A percentile compares a stretch with the other conserved stretches of the same genome.
Conservation (phyloP, 352 stramenopile genomes). For the Pythium periplocum region DNA sequence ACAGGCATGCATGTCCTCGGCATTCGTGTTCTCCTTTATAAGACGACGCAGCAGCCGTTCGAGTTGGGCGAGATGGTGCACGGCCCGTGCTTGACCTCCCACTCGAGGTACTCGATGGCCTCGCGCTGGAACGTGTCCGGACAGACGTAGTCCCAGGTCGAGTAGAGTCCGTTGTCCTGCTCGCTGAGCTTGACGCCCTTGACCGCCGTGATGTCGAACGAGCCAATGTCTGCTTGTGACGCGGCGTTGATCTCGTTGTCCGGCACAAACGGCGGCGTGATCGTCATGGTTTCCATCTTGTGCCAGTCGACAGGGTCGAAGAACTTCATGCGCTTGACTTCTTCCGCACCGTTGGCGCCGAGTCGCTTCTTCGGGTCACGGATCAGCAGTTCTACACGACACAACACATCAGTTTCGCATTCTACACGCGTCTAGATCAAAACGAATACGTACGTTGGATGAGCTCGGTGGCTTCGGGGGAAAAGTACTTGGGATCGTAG, state of each 20-base stretch:
- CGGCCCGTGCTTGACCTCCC: conserved; percentile 73
- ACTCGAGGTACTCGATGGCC: conserved; percentile 78
- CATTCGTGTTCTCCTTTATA: conserved; percentile 18
- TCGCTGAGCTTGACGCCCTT: conserved; percentile 72
- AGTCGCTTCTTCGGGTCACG: conserved; percentile 70
- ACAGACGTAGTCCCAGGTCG: conserved; percentile 70
- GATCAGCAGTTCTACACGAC: conserved; percentile 55
- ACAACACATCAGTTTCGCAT: conserved; percentile 1
- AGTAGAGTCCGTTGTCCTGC: conserved; percentile 65
- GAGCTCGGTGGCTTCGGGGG: conserved; percentile 62
- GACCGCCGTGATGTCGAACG: conserved; percentile 65
- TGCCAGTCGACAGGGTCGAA: conserved; percentile 75
- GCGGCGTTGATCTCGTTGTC: conserved; percentile 84
- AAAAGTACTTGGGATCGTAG: conserved; percentile 82
- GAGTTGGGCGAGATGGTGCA: conserved; percentile 53
- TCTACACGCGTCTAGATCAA: not conserved
- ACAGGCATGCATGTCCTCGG: not conserved
- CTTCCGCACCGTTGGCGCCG: conserved; percentile 58
- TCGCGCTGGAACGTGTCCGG: conserved; percentile 74
- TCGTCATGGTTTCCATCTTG: conserved; percentile 60
- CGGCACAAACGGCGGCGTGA: conserved; percentile 68
- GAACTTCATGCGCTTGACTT: conserved; percentile 78
- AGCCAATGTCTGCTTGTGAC: conserved; percentile 75
- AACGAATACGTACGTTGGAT: conserved; percentile 52
- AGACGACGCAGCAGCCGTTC: conserved; percentile 66